These are phyloP conservation scores for Nothophytophthora sp. DNA, from an alignment of 352 stramenopile species.

Conservation along the genomic window DNA sequence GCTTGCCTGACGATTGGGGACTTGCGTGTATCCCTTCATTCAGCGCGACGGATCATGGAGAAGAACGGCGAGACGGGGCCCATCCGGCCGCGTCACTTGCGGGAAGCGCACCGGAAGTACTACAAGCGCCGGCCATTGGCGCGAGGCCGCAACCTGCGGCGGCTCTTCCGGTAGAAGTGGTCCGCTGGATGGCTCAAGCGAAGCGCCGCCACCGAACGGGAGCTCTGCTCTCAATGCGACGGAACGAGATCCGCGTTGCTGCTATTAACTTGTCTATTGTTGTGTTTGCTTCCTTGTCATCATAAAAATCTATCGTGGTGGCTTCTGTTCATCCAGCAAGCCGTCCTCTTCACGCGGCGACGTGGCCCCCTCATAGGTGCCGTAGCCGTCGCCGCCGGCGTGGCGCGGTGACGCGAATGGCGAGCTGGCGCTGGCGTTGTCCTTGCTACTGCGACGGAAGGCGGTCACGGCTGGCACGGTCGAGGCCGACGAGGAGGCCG, in stretches of 20 bases:
- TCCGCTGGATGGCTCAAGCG: neutral
- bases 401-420: slow-evolving; percentile 24
- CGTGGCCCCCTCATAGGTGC: slow-evolving; percentile 21
- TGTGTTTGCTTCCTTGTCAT: slow-evolving; percentile 11
- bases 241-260: slow-evolving; percentile 15
- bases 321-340: slow-evolving; percentile 44
- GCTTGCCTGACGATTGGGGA: neutral
- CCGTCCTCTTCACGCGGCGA: slow-evolving; percentile 29
- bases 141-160: slow-evolving; percentile 55
- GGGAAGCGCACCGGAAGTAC: slow-evolving; percentile 82
- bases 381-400: slow-evolving; percentile 15
- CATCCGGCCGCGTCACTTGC: slow-evolving; percentile 73
- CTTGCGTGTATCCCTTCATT: neutral
- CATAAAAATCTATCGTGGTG: slow-evolving; percentile 48
- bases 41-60: slow-evolving; percentile 83
- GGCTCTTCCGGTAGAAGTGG: slow-evolving; percentile 43
- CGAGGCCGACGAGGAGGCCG: slow-evolving; percentile 36
- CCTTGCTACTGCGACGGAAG: slow-evolving; percentile 37
- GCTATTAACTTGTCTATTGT: slow-evolving; percentile 20
- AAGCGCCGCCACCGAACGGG: neutral
- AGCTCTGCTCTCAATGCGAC: neutral
- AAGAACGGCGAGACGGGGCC: slow-evolving; percentile 73
- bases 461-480: slow-evolving; percentile 25
- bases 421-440: slow-evolving; percentile 32
- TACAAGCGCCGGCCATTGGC: slow-evolving; percentile 76